These are phyloP conservation scores for Salmacisia buchloeana DNA, from an alignment of 1,284 basidiomycete genomes.

Conservation along the genomic window DNA sequence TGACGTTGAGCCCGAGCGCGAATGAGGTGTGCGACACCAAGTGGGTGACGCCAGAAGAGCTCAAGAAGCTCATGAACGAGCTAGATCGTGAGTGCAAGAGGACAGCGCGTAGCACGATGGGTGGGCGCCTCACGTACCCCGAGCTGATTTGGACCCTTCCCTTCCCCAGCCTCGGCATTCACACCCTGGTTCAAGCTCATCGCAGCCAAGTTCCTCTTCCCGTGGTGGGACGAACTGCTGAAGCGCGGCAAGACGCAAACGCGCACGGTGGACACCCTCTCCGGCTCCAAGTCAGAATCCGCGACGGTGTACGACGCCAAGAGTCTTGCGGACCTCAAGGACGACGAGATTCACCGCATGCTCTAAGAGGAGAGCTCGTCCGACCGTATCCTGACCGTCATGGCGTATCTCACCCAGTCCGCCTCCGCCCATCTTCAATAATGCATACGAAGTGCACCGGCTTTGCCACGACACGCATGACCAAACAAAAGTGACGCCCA, in stretches of 20 bases:
- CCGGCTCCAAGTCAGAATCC: not conserved
- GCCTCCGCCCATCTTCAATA: no score
- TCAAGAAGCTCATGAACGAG: slow-evolving; percentile 84
- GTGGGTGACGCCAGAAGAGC: slow-evolving; percentile 84
- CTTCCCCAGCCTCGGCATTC: slow-evolving; percentile 69
- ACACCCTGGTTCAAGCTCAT: slow-evolving; percentile 99
- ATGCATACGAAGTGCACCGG: no score
- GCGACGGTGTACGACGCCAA: slow-evolving; percentile 30
- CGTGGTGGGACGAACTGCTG: slow-evolving; percentile 93
- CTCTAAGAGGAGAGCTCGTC: no score
- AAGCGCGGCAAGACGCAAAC: slow-evolving; percentile 51
- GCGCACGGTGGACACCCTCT: slow-evolving; percentile 9
- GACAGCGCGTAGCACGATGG: not conserved
- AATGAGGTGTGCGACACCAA: slow-evolving; percentile 90
- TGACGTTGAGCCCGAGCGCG: slow-evolving; percentile 72
- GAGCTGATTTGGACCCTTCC: not conserved
- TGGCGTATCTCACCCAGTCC: no score
- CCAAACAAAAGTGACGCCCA: no score
- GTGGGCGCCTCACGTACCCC: not conserved
- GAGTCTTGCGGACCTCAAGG: slow-evolving; percentile 28
- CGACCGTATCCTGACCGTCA: no score
- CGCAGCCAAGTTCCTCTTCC: slow-evolving; percentile 90
- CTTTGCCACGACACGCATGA: no score
- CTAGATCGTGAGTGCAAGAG: slow-evolving; percentile 47
- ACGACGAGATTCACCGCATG: slow-evolving; percentile 46